phyloP scores from a whole-genome alignment of 371 early-diverging fungal genomes.

The Mortierella sp. region DNA sequence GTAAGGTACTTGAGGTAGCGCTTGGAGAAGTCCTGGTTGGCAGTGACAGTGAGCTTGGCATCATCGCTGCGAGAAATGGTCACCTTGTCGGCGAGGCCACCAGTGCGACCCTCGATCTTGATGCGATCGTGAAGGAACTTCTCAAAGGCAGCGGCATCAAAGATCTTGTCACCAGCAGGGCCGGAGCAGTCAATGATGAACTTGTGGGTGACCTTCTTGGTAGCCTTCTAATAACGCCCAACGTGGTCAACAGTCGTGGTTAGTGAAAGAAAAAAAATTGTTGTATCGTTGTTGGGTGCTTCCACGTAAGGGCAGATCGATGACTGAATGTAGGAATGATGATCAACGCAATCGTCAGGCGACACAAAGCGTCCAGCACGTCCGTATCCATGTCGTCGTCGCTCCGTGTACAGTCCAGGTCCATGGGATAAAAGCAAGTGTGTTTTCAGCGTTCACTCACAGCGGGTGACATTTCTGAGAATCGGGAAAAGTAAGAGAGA shows the following conservation, averaged over 20 bases:
- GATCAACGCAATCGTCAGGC: no score
- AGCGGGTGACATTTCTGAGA: constrained; percentile 56
- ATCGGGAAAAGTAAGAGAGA: constrained; percentile 50
- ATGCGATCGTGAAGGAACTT: constrained; percentile 98
- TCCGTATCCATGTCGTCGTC: not conserved
- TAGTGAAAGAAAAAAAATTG: not conserved
- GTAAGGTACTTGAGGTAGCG: constrained; percentile 99
- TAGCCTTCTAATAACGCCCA: constrained; percentile 46
- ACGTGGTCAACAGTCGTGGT: not conserved
- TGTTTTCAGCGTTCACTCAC: constrained; percentile 35
- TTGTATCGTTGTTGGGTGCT: not conserved
- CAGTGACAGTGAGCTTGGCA: constrained; percentile 81
- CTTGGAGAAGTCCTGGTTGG: constrained; percentile 92
- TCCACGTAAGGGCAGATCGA: not conserved
- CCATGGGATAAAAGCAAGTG: not conserved
- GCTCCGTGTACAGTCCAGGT: not conserved
- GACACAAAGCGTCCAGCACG: no score
- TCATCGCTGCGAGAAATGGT: constrained; percentile 83
- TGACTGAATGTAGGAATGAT: no score
- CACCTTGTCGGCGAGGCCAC: constrained; percentile 93
- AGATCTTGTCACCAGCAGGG: constrained; percentile 96
- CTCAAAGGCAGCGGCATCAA: constrained; percentile 96
- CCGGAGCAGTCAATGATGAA: constrained; percentile 94
- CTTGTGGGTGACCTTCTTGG: constrained; percentile 68
- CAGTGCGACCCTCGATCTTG: constrained; percentile 97